A percentile compares a stretch with the other conserved stretches of the same genome.
phyloP scores from a whole-genome alignment of 805 yeast species.

The Pichia nanzhaoensis region DNA sequence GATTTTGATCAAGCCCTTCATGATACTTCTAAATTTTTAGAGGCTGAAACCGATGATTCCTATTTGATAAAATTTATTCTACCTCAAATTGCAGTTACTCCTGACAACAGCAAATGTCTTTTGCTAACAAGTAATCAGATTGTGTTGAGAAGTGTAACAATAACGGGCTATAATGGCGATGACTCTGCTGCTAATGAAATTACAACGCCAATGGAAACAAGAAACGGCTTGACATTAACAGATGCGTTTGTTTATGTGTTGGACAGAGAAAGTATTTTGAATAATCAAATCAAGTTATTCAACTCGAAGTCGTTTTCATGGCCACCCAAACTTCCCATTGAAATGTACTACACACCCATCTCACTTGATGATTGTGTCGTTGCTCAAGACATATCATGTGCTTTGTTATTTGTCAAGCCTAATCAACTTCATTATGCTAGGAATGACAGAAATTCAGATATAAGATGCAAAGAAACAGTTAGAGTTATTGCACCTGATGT shows the following conservation, averaged over 20 bases:
- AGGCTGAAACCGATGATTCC: constrained; percentile 24
- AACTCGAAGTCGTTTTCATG: constrained; percentile 33
- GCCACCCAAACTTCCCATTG: constrained; percentile 67
- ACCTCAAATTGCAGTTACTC: constrained; percentile 69
- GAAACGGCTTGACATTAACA: constrained; percentile 48
- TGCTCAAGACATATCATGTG: constrained; percentile 47
- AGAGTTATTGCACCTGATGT: constrained; percentile 37
- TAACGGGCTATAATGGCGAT: constrained; percentile 31
- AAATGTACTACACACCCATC: constrained; percentile 47
- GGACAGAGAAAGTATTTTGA: constrained; percentile 31
- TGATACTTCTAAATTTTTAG: constrained; percentile 18
- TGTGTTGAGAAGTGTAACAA: constrained; percentile 44
- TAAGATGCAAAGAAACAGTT: constrained; percentile 15
- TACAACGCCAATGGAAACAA: constrained; percentile 42
- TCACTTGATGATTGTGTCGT: constrained; percentile 38
- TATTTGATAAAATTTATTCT: constrained; percentile 62
- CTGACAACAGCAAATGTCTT: constrained; percentile 41
- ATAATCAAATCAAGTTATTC: constrained; percentile 30
- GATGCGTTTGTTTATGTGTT: constrained; percentile 53
- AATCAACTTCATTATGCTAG: constrained; percentile 42
- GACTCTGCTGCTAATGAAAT: constrained; percentile 36
- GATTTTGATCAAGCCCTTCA: constrained; percentile 50
- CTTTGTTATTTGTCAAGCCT: constrained; percentile 42
- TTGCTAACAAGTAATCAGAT: constrained; percentile 52
- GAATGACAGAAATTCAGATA: constrained; percentile 14